Percentiles rank a stretch among this genome's conserved stretches.
phyloP scores from a whole-genome alignment of 768 basidiomycete species.

The Tremella yokohamensis region DNA sequence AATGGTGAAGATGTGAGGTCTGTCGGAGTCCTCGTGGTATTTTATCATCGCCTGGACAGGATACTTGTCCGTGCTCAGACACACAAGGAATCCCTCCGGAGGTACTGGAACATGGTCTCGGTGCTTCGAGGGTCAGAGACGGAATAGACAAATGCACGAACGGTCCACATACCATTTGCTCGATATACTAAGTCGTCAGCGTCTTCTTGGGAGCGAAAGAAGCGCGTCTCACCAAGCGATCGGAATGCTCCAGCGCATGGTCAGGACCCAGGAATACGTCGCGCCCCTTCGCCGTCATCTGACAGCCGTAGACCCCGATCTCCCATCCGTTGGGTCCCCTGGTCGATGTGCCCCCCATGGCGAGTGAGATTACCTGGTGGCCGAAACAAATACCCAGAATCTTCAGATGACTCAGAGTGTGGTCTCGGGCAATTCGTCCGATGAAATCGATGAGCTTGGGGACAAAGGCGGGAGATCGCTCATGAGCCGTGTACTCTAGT shows the following conservation, averaged over 20 bases:
- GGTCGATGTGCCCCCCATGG: constrained; percentile 68
- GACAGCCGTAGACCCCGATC: constrained; percentile 65
- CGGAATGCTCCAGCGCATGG: too few species aligned
- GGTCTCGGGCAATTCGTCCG: constrained; percentile 55
- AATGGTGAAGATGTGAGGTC: constrained; percentile 68
- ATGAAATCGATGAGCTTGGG: constrained; percentile 64
- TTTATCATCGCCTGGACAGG: constrained; percentile 71
- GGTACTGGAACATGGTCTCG: constrained; percentile 76
- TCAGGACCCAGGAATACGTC: too few species aligned
- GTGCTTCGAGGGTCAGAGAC: too few species aligned
- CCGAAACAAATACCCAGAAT: constrained; percentile 90
- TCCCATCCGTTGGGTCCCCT: constrained; percentile 74
- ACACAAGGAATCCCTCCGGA: constrained; percentile 56
- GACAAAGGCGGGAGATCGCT: constrained; percentile 68
- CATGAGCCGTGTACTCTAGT: constrained; percentile 72
- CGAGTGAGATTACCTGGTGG: constrained; percentile 75
- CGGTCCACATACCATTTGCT: constrained; percentile 49
- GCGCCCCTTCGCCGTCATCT: constrained; percentile 67
- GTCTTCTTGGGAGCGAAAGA: too few species aligned
- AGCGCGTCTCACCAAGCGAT: too few species aligned
- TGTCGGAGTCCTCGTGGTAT: constrained; percentile 33
- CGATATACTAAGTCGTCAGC: constrained; percentile 41
- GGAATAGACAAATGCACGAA: too few species aligned
- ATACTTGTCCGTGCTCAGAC: constrained; percentile 60
- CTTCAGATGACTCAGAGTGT: constrained; percentile 58